A percentile compares a stretch with the other conserved stretches of the same genome.
Conservation (phyloP, 495 filamentous ascomycete genomes). For the Daldinia grandis region DNA sequence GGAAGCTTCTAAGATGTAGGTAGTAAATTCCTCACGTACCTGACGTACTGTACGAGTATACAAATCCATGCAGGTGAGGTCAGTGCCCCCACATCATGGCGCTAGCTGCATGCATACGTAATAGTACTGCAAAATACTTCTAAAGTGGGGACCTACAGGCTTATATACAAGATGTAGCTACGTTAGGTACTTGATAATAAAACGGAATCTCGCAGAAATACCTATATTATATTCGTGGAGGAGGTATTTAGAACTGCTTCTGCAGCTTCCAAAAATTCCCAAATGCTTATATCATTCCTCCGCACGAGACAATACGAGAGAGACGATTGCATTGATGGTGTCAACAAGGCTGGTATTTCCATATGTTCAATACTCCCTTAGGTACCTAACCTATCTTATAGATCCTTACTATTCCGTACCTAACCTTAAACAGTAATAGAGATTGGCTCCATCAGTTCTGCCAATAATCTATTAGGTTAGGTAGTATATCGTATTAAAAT, state of each 20-base stretch:
- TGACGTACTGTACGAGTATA: slow-evolving; percentile 5
- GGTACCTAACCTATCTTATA: background rate
- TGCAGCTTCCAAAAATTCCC: background rate
- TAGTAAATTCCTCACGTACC: background rate
- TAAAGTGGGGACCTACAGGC: background rate
- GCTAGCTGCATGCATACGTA: slow-evolving; percentile 16
- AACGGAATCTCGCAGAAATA: slow-evolving; percentile 23
- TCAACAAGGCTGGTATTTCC: background rate
- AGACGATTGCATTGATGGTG: background rate
- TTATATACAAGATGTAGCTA: background rate
- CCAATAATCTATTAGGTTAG: no score
- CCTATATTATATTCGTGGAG: background rate
- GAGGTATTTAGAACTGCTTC: background rate
- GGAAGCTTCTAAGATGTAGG: slow-evolving; percentile 1
- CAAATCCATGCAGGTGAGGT: slow-evolving; percentile 10
- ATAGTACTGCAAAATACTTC: slow-evolving; percentile 17
- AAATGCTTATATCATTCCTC: background rate
- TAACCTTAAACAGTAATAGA: background rate
- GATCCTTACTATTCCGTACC: background rate
- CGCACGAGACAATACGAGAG: background rate
- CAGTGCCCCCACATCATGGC: slow-evolving; percentile 19
- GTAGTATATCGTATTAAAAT: no score
- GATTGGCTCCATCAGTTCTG: background rate
- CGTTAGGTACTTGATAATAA: background rate
- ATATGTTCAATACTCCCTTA: background rate